Percentiles rank a stretch among this genome's conserved stretches.
phyloP scores from a whole-genome alignment of 73 alveolate species.

The Paramecium sexaurelia region DNA sequence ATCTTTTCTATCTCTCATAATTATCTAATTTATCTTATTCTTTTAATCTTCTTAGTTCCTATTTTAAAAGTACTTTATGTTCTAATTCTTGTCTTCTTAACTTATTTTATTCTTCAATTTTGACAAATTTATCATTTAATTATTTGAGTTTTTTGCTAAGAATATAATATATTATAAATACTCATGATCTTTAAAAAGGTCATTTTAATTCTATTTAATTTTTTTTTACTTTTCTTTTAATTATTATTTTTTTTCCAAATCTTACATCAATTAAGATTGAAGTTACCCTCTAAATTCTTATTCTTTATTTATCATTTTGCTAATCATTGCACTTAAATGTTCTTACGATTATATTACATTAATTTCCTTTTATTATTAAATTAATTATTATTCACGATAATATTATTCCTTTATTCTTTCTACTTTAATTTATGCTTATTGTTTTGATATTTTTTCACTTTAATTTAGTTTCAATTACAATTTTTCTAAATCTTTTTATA shows the following conservation, averaged over 20 bases:
- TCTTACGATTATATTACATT: constrained; percentile 12
- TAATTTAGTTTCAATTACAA: neutral
- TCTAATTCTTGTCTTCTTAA: constrained; percentile 24
- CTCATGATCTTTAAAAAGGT: constrained; percentile 19
- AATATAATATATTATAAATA: neutral
- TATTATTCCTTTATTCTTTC: constrained; percentile 50
- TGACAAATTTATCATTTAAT: constrained; percentile 4
- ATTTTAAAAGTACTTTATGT: constrained; percentile 19
- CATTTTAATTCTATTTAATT: constrained; percentile 1
- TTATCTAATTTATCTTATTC: constrained; percentile 55
- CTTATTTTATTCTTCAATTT: constrained; percentile 26
- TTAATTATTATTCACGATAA: constrained; percentile 1
- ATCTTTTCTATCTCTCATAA: constrained; percentile 46
- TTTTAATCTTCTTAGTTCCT: constrained; percentile 41
- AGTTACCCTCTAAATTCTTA: constrained; percentile 23
- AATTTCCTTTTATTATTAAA: neutral
- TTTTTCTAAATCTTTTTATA: neutral
- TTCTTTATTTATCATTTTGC: constrained; percentile 33
- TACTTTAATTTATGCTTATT: neutral
- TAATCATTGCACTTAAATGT: constrained; percentile 5
- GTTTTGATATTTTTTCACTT: neutral
- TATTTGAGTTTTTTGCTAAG: constrained; percentile 15
- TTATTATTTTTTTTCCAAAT: constrained; percentile 12
- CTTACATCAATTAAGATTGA: neutral
- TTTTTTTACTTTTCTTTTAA: constrained; percentile 23